These are phyloP conservation scores for Fusarium camptoceras DNA, from an alignment of 2,329 filamentous ascomycete species.

Conservation along the genomic window DNA sequence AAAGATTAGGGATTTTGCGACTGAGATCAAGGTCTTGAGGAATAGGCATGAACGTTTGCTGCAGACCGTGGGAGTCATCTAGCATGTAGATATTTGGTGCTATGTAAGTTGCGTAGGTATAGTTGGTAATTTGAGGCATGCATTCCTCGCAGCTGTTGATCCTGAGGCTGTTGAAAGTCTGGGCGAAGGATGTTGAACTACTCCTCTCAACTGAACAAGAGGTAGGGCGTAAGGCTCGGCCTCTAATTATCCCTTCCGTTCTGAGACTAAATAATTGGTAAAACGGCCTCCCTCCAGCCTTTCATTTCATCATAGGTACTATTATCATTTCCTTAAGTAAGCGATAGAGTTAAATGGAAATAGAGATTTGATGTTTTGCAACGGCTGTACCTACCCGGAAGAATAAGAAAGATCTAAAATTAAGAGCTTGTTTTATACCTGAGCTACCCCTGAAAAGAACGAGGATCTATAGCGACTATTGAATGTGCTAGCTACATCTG, in stretches of 20 bases:
- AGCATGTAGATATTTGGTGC: neutral
- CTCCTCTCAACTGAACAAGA: no score
- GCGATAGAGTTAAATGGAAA: neutral
- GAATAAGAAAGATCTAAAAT: neutral
- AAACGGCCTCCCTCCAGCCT: no score
- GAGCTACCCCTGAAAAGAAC: neutral
- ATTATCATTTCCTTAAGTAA: neutral
- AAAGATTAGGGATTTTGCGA: neutral
- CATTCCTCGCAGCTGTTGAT: no score
- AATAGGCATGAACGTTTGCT: neutral
- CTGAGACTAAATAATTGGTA: no score
- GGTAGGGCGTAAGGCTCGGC: no score
- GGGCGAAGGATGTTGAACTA: no score
- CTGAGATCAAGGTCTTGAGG: neutral
- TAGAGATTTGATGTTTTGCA: fast-evolving
- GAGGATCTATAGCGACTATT: neutral
- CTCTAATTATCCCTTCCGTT: no score
- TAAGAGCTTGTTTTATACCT: neutral
- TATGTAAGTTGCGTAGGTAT: no score
- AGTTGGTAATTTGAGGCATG: no score
- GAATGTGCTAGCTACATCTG: neutral
- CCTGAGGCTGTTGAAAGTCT: no score
- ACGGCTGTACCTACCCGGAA: no score
- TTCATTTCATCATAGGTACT: no score
- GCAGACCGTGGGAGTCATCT: neutral